These are phyloP conservation scores for Wallacemonas sp. DNA, from an alignment of 208 protist genomes.

Conservation along the genomic window DNA sequence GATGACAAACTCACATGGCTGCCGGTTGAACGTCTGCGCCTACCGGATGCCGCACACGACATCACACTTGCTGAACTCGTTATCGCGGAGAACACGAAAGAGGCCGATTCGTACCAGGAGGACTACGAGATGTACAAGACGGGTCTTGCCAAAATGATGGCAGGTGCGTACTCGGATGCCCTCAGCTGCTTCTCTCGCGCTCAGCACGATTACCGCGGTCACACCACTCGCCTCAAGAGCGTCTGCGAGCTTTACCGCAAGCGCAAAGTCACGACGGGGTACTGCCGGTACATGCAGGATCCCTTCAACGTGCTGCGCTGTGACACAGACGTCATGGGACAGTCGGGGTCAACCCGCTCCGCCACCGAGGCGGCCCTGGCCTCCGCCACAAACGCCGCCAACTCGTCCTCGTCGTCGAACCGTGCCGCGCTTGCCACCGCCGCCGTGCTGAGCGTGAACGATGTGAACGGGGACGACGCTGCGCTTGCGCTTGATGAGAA, in stretches of 20 bases:
- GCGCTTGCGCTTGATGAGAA: neutral
- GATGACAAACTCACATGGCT: conserved; percentile 28
- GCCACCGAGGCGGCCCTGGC: neutral
- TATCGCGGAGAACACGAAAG: neutral
- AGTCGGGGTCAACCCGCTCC: neutral
- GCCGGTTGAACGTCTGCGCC: conserved; percentile 53
- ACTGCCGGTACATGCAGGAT: conserved; percentile 6
- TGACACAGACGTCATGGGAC: neutral
- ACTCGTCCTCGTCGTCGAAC: conserved; percentile 4
- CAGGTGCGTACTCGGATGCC: conserved; percentile 5
- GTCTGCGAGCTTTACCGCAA: conserved; percentile 15
- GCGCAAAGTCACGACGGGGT: conserved; percentile 10
- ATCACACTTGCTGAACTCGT: conserved; percentile 60
- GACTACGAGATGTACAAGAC: conserved; percentile 13
- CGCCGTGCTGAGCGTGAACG: neutral
- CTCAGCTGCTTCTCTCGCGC: conserved; percentile 1
- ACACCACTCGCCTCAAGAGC: conserved; percentile 13
- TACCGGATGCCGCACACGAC: conserved; percentile 33
- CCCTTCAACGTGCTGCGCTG: conserved; percentile 2
- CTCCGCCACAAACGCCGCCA: neutral
- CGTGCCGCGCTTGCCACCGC: no score
- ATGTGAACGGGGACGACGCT: neutral
- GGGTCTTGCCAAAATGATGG: conserved; percentile 7
- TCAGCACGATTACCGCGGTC: conserved; percentile 6
- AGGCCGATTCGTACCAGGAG: neutral